phyloP scores from a whole-genome alignment of 495 filamentous ascomycete species.

The Apiosordaria backusii region DNA sequence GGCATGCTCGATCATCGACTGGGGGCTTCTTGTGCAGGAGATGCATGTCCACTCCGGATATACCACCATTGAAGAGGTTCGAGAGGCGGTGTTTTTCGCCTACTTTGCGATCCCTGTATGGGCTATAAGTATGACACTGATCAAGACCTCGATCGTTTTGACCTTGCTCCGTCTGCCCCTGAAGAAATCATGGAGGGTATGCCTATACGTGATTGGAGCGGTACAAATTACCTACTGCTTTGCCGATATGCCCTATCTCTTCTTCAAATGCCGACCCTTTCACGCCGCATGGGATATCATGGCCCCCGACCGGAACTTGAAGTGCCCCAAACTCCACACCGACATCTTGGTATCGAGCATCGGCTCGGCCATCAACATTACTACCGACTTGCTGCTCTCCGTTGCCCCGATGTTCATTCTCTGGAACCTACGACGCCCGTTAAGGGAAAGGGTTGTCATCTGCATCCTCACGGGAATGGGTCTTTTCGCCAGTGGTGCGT shows the following conservation, averaged over 20 bases:
- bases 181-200: neutral
- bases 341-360: constrained; percentile 15
- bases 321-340: constrained; percentile 8
- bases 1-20: constrained; percentile 18
- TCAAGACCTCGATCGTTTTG: constrained; percentile 22
- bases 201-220: constrained; percentile 12
- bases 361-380: constrained; percentile 21
- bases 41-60: constrained; percentile 6
- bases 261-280: constrained; percentile 20
- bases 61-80: neutral
- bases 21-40: constrained; percentile 11
- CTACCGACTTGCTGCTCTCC: constrained; percentile 20
- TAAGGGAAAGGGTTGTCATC: constrained; percentile 24
- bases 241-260: constrained; percentile 17
- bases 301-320: neutral
- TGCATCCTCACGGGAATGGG: constrained; percentile 25
- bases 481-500: constrained; percentile 18
- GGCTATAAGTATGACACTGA: constrained; percentile 21
- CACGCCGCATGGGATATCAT: constrained; percentile 21
- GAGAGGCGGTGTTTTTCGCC: constrained; percentile 5
- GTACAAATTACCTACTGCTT: constrained; percentile 14
- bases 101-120: constrained; percentile 23
- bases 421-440: constrained; percentile 19
- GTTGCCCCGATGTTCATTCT: constrained; percentile 21
- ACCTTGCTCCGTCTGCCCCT: constrained; percentile 21